phyloP scores from a whole-genome alignment of 2,329 filamentous ascomycete genomes.

The Pyrenophora seminiperda region DNA sequence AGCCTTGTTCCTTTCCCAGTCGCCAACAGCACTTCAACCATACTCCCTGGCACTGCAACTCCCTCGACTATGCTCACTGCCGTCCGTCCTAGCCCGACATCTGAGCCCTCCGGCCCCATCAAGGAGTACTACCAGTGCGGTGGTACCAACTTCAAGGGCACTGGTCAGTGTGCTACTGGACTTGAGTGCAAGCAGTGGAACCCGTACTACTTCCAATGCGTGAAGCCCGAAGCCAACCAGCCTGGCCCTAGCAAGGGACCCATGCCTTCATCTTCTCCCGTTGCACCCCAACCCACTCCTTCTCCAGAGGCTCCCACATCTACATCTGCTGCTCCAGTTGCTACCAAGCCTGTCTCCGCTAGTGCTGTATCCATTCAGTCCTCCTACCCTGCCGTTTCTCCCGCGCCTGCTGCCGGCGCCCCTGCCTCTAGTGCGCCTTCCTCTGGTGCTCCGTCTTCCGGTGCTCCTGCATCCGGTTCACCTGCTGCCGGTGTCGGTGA shows the following conservation, averaged over 20 bases:
- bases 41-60: constrained; percentile 7
- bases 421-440: constrained; percentile 9
- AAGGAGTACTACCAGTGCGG: constrained; percentile 50
- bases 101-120: constrained; percentile 18
- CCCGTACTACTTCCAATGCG: constrained; percentile 55
- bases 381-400: background rate
- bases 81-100: constrained; percentile 28
- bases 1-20: constrained; percentile 10
- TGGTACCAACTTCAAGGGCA: constrained; percentile 50
- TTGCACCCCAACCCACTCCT: constrained; percentile 3
- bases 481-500: constrained; percentile 12
- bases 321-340: background rate
- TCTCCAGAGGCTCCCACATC: constrained; percentile 7
- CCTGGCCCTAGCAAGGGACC: constrained; percentile 17
- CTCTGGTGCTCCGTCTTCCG: constrained; percentile 8
- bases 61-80: constrained; percentile 31
- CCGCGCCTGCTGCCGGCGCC: background rate
- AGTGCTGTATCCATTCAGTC: background rate
- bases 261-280: constrained; percentile 9
- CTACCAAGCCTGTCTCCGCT: background rate
- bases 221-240: constrained; percentile 21
- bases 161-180: constrained; percentile 48
- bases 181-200: constrained; percentile 50
- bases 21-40: constrained; percentile 16
- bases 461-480: constrained; percentile 1